Percentiles rank a stretch among this genome's conserved stretches.
These are phyloP conservation scores for Paralagenidium karlingii DNA, from an alignment of 352 stramenopile genomes.

Conservation along the genomic window DNA sequence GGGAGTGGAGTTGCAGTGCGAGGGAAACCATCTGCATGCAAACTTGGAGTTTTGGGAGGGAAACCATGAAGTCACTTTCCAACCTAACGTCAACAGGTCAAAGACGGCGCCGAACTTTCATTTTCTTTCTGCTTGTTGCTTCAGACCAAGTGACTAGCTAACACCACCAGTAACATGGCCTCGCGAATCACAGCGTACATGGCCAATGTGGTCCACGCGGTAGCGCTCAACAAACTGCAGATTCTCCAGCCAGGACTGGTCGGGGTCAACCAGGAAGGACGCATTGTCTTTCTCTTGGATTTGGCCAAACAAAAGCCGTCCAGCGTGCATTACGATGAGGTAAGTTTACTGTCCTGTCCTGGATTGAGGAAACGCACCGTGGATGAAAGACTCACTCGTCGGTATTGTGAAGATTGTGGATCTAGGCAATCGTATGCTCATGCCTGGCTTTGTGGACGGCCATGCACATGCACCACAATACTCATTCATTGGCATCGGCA, in stretches of 20 bases:
- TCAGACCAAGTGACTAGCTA: no score
- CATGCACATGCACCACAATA: conserved; percentile 93
- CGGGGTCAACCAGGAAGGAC: conserved; percentile 27
- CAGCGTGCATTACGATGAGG: conserved; percentile 13
- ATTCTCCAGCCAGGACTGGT: conserved; percentile 52
- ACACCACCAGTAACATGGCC: neutral
- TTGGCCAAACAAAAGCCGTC: conserved; percentile 10
- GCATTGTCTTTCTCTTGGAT: conserved; percentile 34
- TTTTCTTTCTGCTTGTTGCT: no score
- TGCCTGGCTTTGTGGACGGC: conserved; percentile 90
- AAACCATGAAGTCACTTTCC: no score
- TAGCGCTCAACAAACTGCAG: conserved; percentile 39
- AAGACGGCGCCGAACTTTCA: no score
- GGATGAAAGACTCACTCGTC: conserved; percentile 3
- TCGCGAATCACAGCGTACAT: conserved; percentile 60
- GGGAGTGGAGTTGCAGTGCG: no score
- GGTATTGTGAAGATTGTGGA: conserved; percentile 30
- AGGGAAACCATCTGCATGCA: no score
- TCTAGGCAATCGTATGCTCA: conserved; percentile 61
- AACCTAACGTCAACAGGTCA: no score
- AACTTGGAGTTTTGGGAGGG: no score
- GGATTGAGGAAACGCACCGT: conserved; percentile 3
- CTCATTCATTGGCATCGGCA: conserved; percentile 87
- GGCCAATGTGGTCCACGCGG: conserved; percentile 60
- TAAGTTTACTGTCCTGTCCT: conserved; percentile 1